Evolutionary conservation across 495 filamentous ascomycete genomes (phyloP), one percentile per base, ranked within the genome.

Genomic region (Podospora pseudopauciseta): DNA sequence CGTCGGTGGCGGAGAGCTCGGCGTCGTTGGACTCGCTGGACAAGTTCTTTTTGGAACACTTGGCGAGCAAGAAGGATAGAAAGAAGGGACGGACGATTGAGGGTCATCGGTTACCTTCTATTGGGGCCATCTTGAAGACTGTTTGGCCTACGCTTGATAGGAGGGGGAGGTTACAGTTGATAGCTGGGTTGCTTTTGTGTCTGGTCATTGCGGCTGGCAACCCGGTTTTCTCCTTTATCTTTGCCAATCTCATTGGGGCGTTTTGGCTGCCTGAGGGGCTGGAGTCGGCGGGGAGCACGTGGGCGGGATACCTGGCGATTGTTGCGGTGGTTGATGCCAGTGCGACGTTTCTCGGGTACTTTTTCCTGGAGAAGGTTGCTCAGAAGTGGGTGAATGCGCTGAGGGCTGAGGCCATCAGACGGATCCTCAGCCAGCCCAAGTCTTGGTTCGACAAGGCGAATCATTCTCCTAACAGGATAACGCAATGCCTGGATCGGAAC

Each of bases 371-470:
- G 66, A 78, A 80, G 19, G 88, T 82, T 30, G 91, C 88, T 3
- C 92, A 97, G 72, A 78, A 82, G 26, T 98, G 95, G 95, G 84
- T 93, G 58, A 89, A 95, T 73, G 73, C 78, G 1, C 82, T 96
- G 2, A 89, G 93, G 1, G 82, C 84, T 18, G 83, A 86, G 76
- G 88, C 92, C 4, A 82, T 97, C 62, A 81, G 82, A 65, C 86
- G 87, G 3, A 85, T 97, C 18, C 80, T 99, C 9, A 83, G 86
- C 53, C 95, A 98, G 76, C 92, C 93, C 15, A 87, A 85, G 69
- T 76, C 84, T n/a, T 99, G 92, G 90, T 97, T 97, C 71, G 91
- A 93, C 68, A 80, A 85, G 27, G 82, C 89, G 2, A 81, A 80
- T 54, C 92, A 97, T 77, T 85, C 81, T 0, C 78, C 90, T 1